Evolutionary conservation across 2,329 filamentous ascomycete species (phyloP).

Genomic region (Cytospora piceae): DNA sequence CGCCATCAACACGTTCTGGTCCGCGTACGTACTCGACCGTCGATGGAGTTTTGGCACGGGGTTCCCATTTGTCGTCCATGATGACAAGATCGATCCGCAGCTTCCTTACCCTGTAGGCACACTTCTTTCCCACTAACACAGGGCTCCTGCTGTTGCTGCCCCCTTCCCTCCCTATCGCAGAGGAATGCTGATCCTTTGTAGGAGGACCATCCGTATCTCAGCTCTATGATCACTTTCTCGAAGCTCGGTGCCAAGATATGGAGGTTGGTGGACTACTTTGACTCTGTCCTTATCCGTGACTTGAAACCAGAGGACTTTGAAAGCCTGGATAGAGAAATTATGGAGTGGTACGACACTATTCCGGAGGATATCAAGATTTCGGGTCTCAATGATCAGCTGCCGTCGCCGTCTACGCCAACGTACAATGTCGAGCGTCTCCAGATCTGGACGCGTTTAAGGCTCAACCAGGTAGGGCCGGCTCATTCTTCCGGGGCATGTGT

Average conservation of each 20-base stretch:
- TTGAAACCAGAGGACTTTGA: constrained; percentile 76
- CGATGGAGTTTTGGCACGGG: constrained; percentile 91
- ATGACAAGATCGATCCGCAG: constrained; percentile 80
- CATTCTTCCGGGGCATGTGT: neutral
- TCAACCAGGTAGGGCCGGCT: constrained; percentile 67
- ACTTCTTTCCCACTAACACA: neutral
- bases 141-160: neutral
- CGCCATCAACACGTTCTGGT: constrained; percentile 80
- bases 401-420: constrained; percentile 58
- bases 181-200: constrained; percentile 35
- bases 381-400: constrained; percentile 60
- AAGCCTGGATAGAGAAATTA: constrained; percentile 78
- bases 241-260: constrained; percentile 85
- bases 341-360: constrained; percentile 84
- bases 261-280: constrained; percentile 74
- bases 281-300: constrained; percentile 62
- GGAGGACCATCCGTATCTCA: constrained; percentile 70
- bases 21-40: constrained; percentile 81
- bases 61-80: constrained; percentile 82
- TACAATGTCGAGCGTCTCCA: constrained; percentile 75
- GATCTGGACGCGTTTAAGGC: constrained; percentile 81
- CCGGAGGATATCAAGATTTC: constrained; percentile 62
- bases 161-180: neutral
- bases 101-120: constrained; percentile 77
- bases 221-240: constrained; percentile 84